Evolutionary conservation across 2,329 filamentous ascomycete species (phyloP).

Genomic region (Beauveria varroae): DNA sequence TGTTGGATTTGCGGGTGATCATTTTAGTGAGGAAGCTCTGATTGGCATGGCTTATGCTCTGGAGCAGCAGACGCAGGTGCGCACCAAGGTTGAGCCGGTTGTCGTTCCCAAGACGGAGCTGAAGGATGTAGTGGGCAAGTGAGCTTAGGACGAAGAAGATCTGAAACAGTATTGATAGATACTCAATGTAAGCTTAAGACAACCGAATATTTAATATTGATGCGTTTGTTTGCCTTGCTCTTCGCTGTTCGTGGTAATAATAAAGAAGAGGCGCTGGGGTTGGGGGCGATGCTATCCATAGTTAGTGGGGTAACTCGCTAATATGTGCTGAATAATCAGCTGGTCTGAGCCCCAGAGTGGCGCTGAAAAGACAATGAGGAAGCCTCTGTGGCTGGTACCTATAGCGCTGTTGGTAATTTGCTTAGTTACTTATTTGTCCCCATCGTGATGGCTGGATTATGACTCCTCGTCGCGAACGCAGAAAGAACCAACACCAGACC

Average conservation of each 20-base stretch:
- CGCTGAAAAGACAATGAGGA: too few relatives aligned
- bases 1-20: slow-evolving; percentile 50
- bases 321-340: slow-evolving; percentile 4
- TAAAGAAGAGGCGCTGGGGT: too few relatives aligned
- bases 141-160: neutral
- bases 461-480: slow-evolving; percentile 1
- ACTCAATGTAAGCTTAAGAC: neutral
- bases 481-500: neutral
- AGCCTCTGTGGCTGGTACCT: neutral
- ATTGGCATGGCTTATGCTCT: slow-evolving; percentile 61
- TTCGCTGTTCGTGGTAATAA: too few relatives aligned
- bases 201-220: neutral
- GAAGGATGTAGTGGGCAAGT: slow-evolving; percentile 16
- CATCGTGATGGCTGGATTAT: neutral
- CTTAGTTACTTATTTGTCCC: neutral
- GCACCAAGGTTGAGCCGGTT: slow-evolving; percentile 21
- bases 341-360: too few relatives aligned
- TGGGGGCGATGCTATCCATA: too few relatives aligned
- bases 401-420: neutral
- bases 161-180: neutral
- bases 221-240: too few relatives aligned
- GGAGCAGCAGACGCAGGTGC: slow-evolving; percentile 47
- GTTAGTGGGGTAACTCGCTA: neutral
- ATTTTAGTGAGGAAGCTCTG: slow-evolving; percentile 52
- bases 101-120: slow-evolving; percentile 26